Evolutionary conservation across 305 asterid genomes (phyloP), one percentile per base, ranked within the genome.

Genomic region (Striga hermonthica): DNA sequence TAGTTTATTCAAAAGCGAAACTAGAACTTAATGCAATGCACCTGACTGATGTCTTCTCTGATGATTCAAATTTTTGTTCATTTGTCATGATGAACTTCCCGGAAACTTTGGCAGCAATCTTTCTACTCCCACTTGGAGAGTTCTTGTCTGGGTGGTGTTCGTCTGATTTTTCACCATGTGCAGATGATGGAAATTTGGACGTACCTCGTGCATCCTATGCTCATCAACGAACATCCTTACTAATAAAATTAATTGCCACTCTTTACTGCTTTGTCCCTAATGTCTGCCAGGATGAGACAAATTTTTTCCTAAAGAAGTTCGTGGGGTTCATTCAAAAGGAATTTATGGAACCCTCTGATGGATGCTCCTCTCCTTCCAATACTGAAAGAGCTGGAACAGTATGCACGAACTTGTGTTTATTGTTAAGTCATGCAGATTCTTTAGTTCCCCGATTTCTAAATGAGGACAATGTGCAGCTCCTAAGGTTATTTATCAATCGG

Each of bases 231-330:
- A 85, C 97, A 72, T 91, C 99, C 6, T 77, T 94, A 64, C 76
- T 94, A 82, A 91, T 90, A 65, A 94, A 94, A 86, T 87, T 91
- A 74, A 83, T 94, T 34, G 99, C 99, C 69, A 94, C 90, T 76
- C 98, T 94, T 76, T 96, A 90, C 50, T 94, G 99, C 80, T 88
- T 78, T 76, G 92, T 83, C 76, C 97, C 98, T 41, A 89, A 83
- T 63, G 89, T 90, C 56, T 90, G 99, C 77, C 92, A 80, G 91
- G 99, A 94, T 79, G 99, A 94, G 82, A 94, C 90, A 84, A 96
- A 82, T 83, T 86, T 79, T 64, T 94, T 94, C 75, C 93, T 94
- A 82, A 79, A 77, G 74, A 88, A 80, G 81, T 91, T 91, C 72
- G 76, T 86, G 66, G 84, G 80, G 72, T 84, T 85, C 84, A 67